Evolutionary conservation across 495 filamentous ascomycete genomes (phyloP).

Genomic region (Astrothelium subdiscretum): DNA sequence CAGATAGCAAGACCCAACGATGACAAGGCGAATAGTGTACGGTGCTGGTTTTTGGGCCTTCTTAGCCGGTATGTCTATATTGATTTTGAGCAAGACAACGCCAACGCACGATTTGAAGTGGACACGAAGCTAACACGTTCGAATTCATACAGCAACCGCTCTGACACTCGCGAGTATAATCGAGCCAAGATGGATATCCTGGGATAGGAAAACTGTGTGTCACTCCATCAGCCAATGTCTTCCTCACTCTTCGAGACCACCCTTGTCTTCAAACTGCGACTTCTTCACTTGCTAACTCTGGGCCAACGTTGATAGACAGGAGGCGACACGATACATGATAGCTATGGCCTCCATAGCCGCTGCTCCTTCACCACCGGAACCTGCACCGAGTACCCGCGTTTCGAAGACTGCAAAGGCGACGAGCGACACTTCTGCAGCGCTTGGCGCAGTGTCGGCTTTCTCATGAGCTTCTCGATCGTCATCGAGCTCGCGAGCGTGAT

Average conservation of each 20-base stretch:
- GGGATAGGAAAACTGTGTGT: slow-evolving; percentile 48
- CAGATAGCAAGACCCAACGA: slow-evolving; percentile 7
- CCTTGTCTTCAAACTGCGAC: neutral
- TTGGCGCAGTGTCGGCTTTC: slow-evolving; percentile 79
- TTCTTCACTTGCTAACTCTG: neutral
- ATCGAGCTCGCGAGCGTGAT: slow-evolving; percentile 65
- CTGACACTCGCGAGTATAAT: slow-evolving; percentile 66
- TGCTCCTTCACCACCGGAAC: slow-evolving; percentile 52
- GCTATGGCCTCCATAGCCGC: slow-evolving; percentile 67
- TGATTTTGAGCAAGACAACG: neutral
- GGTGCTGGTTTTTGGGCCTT: slow-evolving; percentile 28
- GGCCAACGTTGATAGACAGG: slow-evolving; percentile 16
- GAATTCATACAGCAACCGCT: slow-evolving; percentile 47
- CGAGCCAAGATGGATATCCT: slow-evolving; percentile 70
- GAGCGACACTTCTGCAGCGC: slow-evolving; percentile 77
- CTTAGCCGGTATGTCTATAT: slow-evolving; percentile 20
- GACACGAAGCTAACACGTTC: slow-evolving; percentile 4
- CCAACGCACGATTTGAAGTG: neutral
- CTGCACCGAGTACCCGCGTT: slow-evolving; percentile 48
- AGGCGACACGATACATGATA: slow-evolving; percentile 46
- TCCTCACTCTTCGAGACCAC: neutral
- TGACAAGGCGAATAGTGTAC: slow-evolving; percentile 32
- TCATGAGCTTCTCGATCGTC: slow-evolving; percentile 71
- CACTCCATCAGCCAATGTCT: neutral
- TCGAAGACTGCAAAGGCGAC: slow-evolving; percentile 55